Conservation (phyloP, 257 asterid species). For the Prunella vulgaris region DNA sequence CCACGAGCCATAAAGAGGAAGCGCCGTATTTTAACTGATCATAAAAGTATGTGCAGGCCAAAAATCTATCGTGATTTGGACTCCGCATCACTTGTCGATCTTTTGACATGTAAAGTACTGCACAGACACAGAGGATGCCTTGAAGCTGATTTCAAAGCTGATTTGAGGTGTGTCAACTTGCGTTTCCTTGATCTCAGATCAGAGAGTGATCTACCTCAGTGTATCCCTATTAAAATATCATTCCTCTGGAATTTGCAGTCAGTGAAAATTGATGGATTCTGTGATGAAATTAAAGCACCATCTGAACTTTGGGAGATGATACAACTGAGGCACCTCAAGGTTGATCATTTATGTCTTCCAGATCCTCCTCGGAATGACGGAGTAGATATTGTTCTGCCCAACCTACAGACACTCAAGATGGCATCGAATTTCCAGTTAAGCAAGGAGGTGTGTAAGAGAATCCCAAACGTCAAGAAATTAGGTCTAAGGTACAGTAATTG, state of each 20-base stretch:
- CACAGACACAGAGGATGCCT: no score
- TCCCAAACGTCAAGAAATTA: slow-evolving; percentile 3
- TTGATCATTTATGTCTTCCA: background rate
- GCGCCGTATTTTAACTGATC: background rate
- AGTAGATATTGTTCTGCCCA: background rate
- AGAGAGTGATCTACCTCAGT: background rate
- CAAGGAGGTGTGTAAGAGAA: background rate
- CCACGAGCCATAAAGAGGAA: background rate
- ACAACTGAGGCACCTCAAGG: slow-evolving; percentile 1
- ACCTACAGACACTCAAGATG: background rate
- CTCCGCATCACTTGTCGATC: background rate
- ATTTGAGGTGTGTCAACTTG: background rate
- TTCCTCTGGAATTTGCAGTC: slow-evolving; percentile 13
- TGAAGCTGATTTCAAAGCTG: no score
- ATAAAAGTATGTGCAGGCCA: no score
- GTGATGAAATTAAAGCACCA: background rate
- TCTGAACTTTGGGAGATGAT: slow-evolving; percentile 15
- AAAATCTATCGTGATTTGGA: background rate
- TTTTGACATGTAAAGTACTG: no score
- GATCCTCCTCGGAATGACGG: background rate
- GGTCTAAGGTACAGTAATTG: background rate
- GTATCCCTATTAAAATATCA: background rate
- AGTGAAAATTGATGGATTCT: background rate
- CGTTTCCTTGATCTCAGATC: background rate
- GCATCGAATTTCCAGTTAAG: background rate